Base-by-base conservation (phyloP, 2,329 filamentous ascomycete genomes). In the Calonectria multiphialidica region DNA sequence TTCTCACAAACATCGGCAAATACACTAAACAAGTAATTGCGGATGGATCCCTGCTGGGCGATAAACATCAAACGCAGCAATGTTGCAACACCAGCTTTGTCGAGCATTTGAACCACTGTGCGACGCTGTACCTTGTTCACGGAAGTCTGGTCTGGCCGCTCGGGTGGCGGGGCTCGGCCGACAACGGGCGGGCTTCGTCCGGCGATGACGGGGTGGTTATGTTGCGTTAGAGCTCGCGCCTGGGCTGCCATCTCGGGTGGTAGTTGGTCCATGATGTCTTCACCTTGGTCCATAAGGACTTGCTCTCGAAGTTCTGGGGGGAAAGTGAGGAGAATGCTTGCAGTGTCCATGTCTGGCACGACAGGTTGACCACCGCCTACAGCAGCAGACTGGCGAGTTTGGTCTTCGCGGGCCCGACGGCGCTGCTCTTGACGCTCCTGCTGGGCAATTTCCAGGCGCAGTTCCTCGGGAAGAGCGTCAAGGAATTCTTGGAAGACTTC, bases 21-120 rank as follows among this genome's bases (percentile, higher is more conserved):
- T 66, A 99, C 94, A 68, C 93, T 93, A 81, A 97, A 96, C 66
- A 99, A 88, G 72, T 95, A 94, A 73, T 90, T 91, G 76, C 95
- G 94, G 61, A 97, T 93, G 73, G 94, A 97, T 25, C 94, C 95
- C 75, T 96, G 94, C 76, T 98, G 95, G 59, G 95, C 94, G 78
- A 98, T 95, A 82, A 99, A 99, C 96, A 99, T 98, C 12, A 99
- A 90, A n/a, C 97, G 94, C 50, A 99, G 89, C 40, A 99, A 87
- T n/a, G 97, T 98, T 30, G 97, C 97, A 76, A 99, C 93, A 30
- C 97, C 97, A 57, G 96, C 90, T 84, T 98, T 98, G 83, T 99
- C 97, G 35, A 99, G 90, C 93, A 99, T 98, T 82, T 99, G 97
- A 28, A 98, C 94, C 70, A 97, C 94, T 25, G 95, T 93, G 73